These are phyloP conservation scores for Tanozyma kutaoensis DNA, from an alignment of 805 yeast genomes.

Conservation along the genomic window DNA sequence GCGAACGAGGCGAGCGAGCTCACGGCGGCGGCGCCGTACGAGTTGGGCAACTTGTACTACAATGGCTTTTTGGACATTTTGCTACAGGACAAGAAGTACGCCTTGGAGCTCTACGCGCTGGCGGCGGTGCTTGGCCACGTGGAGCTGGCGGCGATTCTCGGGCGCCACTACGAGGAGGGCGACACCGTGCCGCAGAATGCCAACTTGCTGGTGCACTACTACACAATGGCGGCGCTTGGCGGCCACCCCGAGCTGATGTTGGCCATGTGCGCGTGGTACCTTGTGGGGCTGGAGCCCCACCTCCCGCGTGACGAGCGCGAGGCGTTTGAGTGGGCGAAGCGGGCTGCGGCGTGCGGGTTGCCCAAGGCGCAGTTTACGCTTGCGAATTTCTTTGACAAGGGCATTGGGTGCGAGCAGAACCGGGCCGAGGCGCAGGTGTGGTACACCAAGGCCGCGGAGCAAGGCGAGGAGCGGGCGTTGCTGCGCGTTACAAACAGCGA, in stretches of 20 bases:
- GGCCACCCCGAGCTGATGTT: conserved; percentile 88
- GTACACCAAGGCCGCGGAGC: conserved; percentile 63
- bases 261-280: conserved; percentile 93
- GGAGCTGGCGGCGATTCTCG: conserved; percentile 69
- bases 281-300: conserved; percentile 81
- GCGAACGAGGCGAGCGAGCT: conserved; percentile 71
- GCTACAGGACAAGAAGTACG: conserved; percentile 71
- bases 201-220: conserved; percentile 80
- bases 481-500: too few relatives aligned
- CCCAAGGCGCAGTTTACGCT: conserved; percentile 79
- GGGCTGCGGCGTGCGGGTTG: conserved; percentile 65
- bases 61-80: conserved; percentile 79
- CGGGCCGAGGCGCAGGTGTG: conserved; percentile 49
- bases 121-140: conserved; percentile 83
- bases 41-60: conserved; percentile 73
- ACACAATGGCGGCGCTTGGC: conserved; percentile 77
- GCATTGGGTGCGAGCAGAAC: conserved; percentile 69
- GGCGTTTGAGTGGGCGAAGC: conserved; percentile 88
- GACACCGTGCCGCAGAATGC: conserved; percentile 65
- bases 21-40: conserved; percentile 90
- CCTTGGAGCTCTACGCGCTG: conserved; percentile 72
- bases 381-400: conserved; percentile 75
- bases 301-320: conserved; percentile 68
- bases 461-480: conserved; percentile 32
- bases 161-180: conserved; percentile 76